Percentiles rank a stretch among this genome's conserved stretches.
phyloP scores from a whole-genome alignment of 257 asterid genomes.

The Apocynum venetum region DNA sequence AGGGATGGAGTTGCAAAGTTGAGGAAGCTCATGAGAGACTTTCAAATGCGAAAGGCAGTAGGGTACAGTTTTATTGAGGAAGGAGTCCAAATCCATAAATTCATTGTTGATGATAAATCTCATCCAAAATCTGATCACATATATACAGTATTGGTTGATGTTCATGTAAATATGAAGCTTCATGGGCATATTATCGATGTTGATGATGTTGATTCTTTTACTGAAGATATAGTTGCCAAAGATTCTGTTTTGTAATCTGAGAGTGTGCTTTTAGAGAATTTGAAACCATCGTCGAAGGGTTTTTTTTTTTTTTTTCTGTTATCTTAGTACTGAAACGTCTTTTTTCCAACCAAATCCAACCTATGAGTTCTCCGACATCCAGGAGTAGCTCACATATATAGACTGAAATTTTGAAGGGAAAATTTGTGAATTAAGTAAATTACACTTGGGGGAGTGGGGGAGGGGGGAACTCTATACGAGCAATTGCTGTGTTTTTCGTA shows the following conservation, averaged over 20 bases:
- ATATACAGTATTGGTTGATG: conserved; percentile 37
- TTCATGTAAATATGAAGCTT: conserved; percentile 42
- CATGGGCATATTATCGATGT: conserved; percentile 13
- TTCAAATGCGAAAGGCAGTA: conserved; percentile 56
- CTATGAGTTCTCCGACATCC: too few relatives aligned
- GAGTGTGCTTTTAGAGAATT: too few relatives aligned
- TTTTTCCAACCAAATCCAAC: too few relatives aligned
- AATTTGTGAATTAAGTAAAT: too few relatives aligned
- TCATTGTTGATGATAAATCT: conserved; percentile 65
- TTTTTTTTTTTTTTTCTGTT: too few relatives aligned
- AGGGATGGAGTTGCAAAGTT: conserved; percentile 74
- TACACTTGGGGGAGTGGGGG: too few relatives aligned
- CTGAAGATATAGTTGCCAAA: conserved; percentile 5
- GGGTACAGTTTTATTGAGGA: conserved; percentile 82
- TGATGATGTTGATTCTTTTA: conserved; percentile 30
- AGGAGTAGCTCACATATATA: too few relatives aligned
- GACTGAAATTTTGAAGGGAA: too few relatives aligned
- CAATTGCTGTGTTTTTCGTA: too few relatives aligned
- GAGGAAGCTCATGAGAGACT: conserved; percentile 72
- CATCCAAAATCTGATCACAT: conserved; percentile 52
- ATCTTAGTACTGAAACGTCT: too few relatives aligned
- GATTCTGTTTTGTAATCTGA: background rate
- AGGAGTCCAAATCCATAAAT: conserved; percentile 70
- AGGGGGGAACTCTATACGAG: too few relatives aligned
- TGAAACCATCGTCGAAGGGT: too few relatives aligned